These are phyloP conservation scores for Teunomyces barrocoloradensis DNA, from an alignment of 805 yeast genomes.

Conservation along the genomic window DNA sequence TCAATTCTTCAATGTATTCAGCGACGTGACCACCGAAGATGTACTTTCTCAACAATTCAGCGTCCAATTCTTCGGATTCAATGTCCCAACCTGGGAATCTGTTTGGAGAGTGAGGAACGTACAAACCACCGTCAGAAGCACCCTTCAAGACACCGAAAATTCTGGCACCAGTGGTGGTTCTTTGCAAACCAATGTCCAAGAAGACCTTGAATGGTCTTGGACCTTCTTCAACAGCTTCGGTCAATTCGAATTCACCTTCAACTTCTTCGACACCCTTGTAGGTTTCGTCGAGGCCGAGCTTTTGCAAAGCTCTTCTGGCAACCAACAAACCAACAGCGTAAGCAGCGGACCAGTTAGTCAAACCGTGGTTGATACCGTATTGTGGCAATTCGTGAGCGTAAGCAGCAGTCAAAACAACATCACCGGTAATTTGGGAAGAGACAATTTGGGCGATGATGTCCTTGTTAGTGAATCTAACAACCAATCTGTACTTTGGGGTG, in stretches of 20 bases:
- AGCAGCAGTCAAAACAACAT: constrained; percentile 93
- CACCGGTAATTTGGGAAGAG: constrained; percentile 97
- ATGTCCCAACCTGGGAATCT: constrained; percentile 99
- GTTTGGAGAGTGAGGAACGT: constrained; percentile 98
- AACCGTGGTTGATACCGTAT: constrained; percentile 97
- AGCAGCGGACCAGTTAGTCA: constrained; percentile 99
- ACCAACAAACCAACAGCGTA: constrained; percentile 97
- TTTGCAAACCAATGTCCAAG: constrained; percentile 98
- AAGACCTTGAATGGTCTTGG: constrained; percentile 99
- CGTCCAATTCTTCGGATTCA: constrained; percentile 96
- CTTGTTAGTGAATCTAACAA: constrained; percentile 99
- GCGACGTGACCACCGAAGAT: constrained; percentile 99
- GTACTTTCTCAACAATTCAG: constrained; percentile 97
- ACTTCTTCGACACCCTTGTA: constrained; percentile 99
- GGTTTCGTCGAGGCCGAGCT: constrained; percentile 97
- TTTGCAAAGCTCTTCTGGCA: constrained; percentile 98
- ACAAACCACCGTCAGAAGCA: constrained; percentile 99
- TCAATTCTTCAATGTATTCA: constrained; percentile 99
- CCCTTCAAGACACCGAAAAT: constrained; percentile 99
- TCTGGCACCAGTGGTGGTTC: constrained; percentile 99
- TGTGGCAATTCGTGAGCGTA: constrained; percentile 98
- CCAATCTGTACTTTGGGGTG: constrained; percentile 99
- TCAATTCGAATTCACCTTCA: constrained; percentile 97
- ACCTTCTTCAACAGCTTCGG: constrained; percentile 98
- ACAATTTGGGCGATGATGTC: constrained; percentile 98